Base-by-base conservation (phyloP, 2,329 filamentous ascomycete species). In the Ophiostoma fasciatum region DNA sequence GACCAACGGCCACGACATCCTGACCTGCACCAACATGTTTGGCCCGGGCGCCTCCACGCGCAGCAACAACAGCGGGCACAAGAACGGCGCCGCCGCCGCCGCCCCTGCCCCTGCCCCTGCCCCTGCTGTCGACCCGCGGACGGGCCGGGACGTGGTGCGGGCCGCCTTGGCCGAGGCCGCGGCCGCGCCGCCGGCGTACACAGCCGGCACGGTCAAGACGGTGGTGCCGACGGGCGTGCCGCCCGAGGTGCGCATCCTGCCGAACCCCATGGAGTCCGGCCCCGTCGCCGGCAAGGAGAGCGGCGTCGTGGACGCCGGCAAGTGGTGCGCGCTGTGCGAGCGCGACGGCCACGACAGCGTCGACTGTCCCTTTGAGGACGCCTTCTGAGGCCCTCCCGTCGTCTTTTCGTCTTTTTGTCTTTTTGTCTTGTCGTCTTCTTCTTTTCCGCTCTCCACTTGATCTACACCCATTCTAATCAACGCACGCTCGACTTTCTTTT, bases 261-360 rank as follows among this genome's bases (percentile, higher is more conserved):
- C 73, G 4, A 77, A 74, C 48, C 69, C 67, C 7, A 71, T 74
- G 62, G 75, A 76, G 36, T 67, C 65, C 36, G 74, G 74, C 3
- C 77, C 82, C 2, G 69, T 83, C 18, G 78, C 82, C 5, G 82
- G 82, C 35, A 88, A 84, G 60, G 74, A 78, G 45, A 84, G 76
- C 37, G 80, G 81, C 1, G 62, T 82, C 31, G 66, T 88, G 45
- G 84, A 96, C 49, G 73, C 78, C 37, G 72, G 78, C 43, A 94
- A 94, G 60, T 98, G 90, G 90, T 98, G 90, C 58, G 90, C 90
- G 13, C 66, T 96, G 30, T 98, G 90, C 54, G 90, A 98, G 63
- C 75, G 83, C 43, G 90, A 98, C 51, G 90, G 90, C 12, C 90
- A 98, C 54, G 82, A 94, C 57, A 94, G 88, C 51, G 87, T 93